These are phyloP conservation scores for Alopecurus myosuroides DNA, from an alignment of 176 grass and related monocot genomes.

Conservation along the genomic window DNA sequence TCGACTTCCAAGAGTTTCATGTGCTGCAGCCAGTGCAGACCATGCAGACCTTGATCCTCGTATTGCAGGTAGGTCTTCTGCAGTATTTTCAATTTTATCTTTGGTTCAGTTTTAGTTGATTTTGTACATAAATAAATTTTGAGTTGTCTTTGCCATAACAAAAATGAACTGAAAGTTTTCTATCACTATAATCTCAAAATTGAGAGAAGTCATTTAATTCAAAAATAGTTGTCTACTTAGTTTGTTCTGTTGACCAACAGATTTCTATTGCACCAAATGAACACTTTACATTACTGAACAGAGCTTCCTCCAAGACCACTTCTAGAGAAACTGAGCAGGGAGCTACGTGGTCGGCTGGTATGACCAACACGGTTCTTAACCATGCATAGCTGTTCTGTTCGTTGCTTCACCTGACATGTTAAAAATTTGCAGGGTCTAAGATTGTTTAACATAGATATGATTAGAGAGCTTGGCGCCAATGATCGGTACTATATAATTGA, in stretches of 20 bases:
- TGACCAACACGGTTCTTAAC: conserved; percentile 10
- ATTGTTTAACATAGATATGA: conserved; percentile 92
- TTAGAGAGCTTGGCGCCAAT: conserved; percentile 75
- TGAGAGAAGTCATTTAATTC: background rate
- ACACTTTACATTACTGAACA: conserved; percentile 30
- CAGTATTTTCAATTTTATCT: conserved; percentile 2
- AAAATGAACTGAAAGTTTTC: background rate
- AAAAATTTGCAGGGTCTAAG: conserved; percentile 57
- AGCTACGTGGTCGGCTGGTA: conserved; percentile 75
- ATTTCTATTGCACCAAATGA: background rate
- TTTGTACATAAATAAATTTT: background rate
- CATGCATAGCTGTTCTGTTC: conserved; percentile 1
- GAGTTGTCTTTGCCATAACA: background rate
- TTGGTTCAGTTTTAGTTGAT: background rate
- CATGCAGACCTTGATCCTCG: conserved; percentile 72
- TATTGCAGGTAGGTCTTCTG: conserved; percentile 61
- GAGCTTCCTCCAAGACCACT: conserved; percentile 80
- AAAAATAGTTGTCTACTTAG: background rate
- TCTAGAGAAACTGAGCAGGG: conserved; percentile 76
- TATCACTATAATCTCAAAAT: background rate
- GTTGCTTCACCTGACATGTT: conserved; percentile 14
- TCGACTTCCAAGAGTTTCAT: conserved; percentile 90
- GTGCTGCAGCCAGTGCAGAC: conserved; percentile 78
- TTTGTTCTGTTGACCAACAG: conserved; percentile 2
- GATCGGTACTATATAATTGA: conserved; percentile 96